Evolutionary conservation across 2,329 filamentous ascomycete genomes (phyloP).

Genomic region (Arthrobotrys sphaeroides): DNA sequence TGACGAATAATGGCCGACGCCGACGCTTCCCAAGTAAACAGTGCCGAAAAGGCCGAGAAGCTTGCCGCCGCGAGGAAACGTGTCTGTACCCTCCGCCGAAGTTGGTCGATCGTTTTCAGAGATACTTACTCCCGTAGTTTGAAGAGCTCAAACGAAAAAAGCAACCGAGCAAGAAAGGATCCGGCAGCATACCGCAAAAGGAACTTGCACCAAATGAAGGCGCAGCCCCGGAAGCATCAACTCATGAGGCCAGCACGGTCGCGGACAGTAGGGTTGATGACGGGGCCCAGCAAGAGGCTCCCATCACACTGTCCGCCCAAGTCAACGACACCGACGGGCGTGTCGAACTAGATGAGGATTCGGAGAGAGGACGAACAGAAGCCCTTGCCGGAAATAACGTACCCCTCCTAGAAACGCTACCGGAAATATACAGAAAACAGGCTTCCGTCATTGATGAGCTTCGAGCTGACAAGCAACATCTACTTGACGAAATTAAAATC

Average conservation of each 20-base stretch:
- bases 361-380: constrained; percentile 4
- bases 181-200: background rate
- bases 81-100: background rate
- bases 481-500: constrained; percentile 26
- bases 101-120: background rate
- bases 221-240: constrained; percentile 45
- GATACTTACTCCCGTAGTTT: constrained; percentile 20
- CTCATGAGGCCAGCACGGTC: constrained; percentile 28
- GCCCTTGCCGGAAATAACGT: constrained; percentile 1
- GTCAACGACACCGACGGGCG: too few species aligned
- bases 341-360: constrained; percentile 48
- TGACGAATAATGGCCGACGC: constrained; percentile 29
- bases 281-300: background rate
- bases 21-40: background rate
- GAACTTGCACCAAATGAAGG: background rate
- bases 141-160: constrained; percentile 53
- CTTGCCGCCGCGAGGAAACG: constrained; percentile 48
- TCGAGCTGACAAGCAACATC: constrained; percentile 25
- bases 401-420: constrained; percentile 21
- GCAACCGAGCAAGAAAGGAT: constrained; percentile 39
- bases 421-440: constrained; percentile 52
- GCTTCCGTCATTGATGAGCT: constrained; percentile 39
- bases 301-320: too few species aligned
- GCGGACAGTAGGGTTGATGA: constrained; percentile 28
- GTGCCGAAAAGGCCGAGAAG: constrained; percentile 41